Base-by-base conservation (phyloP, 1,139 yeast genomes). In the Yamadazyma trypodendri region DNA sequence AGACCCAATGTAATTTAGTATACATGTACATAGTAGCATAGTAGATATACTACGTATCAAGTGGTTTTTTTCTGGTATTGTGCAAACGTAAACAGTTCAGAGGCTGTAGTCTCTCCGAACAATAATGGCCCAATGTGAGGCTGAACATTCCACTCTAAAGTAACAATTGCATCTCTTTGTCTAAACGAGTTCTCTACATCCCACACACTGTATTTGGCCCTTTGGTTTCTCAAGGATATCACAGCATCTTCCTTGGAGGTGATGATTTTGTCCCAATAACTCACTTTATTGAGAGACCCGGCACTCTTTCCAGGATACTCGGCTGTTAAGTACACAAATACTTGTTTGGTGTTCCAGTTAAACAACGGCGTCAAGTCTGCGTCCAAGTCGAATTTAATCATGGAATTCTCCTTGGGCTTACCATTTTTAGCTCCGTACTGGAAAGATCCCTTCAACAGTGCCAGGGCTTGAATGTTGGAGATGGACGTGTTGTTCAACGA, bases 331-430 rank as follows among this genome's bases (percentile, higher is more conserved):
- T 90, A 92, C 4, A 84, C 85, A 57, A 92, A 90, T 15, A 92
- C 79, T 60, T 92, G 98, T 56, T 92, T 92, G 10, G 98, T 92
- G 63, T 92, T 92, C 97, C 97, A 92, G 60, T 86, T 89, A 75
- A 90, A 90, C 40, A 92, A 69, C 1, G 89, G 81, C 1, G 84
- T 59, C 50, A 92, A 65, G 49, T 71, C 76, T 2, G 74, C 75
- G 8, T 78, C 78, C 41, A 92, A 65, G 56, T 88, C 96, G 55
- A 90, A 89, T 13, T 64, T 65, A 31, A 89, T 61, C 52, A 77
- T 77, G 39, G 84, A 75, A 56, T 89, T 89, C 54, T 92, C 97
- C 63, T 87, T 90, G 32, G 89, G 82, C 44, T 75, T 76, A 33
- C 84, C 78, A 43, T 75, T 74, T 3, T 65, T 62, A 2, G 95